Conservation (phyloP, 441 rosid species). For the Adansonia madagascariensis region DNA sequence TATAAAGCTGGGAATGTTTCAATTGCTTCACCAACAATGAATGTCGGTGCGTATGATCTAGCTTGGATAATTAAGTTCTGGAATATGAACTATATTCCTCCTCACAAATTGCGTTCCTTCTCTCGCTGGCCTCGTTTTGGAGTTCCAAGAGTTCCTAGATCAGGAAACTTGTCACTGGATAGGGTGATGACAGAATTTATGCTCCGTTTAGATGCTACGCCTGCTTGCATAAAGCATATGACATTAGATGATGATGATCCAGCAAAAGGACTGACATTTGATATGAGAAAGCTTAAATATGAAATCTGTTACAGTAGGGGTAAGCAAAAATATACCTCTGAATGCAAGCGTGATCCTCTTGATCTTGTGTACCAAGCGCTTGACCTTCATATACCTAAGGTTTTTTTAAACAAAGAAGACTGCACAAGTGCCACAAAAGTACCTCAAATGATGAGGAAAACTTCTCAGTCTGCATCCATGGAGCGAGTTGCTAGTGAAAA, state of each 20-base stretch:
- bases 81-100: conserved; percentile 85
- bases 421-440: conserved; percentile 57
- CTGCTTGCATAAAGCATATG: conserved; percentile 70
- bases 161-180: conserved; percentile 92
- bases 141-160: conserved; percentile 73
- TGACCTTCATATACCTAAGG: conserved; percentile 91
- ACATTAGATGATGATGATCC: conserved; percentile 93
- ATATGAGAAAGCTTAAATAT: conserved; percentile 78
- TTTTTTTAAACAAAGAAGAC: conserved; percentile 63
- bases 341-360: conserved; percentile 85
- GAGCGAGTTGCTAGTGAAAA: conserved; percentile 77
- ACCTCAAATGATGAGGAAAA: conserved; percentile 62
- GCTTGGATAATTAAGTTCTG: conserved; percentile 94
- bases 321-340: conserved; percentile 87
- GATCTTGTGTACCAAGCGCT: conserved; percentile 97
- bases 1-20: conserved; percentile 49
- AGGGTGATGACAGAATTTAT: conserved; percentile 96
- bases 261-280: conserved; percentile 86
- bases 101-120: conserved; percentile 90
- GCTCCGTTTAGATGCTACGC: conserved; percentile 88
- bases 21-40: conserved; percentile 62
- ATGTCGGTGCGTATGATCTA: conserved; percentile 93
- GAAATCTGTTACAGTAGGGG: conserved; percentile 89
- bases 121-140: conserved; percentile 98
- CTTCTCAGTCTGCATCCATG: conserved; percentile 57